Percentiles rank a stretch among this genome's conserved stretches.
phyloP scores from a whole-genome alignment of 768 basidiomycete genomes.

The Mrakia hoshinonis region DNA sequence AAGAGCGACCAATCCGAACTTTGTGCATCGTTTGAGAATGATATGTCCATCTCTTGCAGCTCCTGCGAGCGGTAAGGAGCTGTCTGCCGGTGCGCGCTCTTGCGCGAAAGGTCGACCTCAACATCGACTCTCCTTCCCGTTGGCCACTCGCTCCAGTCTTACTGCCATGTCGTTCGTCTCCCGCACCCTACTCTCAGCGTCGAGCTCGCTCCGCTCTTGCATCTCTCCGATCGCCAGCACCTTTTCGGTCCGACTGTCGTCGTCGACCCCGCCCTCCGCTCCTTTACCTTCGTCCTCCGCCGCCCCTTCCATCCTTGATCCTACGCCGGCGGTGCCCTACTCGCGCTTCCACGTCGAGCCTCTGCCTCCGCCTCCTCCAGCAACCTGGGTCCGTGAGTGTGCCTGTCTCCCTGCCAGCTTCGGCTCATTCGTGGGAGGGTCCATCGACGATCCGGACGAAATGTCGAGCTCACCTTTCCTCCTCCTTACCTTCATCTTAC shows the following conservation, averaged over 20 bases:
- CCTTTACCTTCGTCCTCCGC: neutral
- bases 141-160: neutral
- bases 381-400: constrained; percentile 5
- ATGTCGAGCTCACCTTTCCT: neutral
- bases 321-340: neutral
- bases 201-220: neutral
- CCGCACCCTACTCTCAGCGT: neutral
- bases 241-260: neutral
- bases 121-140: neutral
- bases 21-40: no score
- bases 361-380: neutral
- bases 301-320: neutral
- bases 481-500: neutral
- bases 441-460: no score
- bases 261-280: neutral
- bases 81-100: neutral
- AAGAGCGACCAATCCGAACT: no score
- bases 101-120: neutral
- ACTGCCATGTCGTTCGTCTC: constrained; percentile 1
- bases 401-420: neutral
- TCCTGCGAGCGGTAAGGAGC: no score
- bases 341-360: neutral
- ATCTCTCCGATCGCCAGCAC: neutral
- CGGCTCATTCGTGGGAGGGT: no score
- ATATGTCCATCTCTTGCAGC: no score